Percentiles rank a stretch among this genome's conserved stretches.
These are phyloP conservation scores for Phytophthora pluvialis DNA, from an alignment of 352 stramenopile genomes.

Conservation along the genomic window DNA sequence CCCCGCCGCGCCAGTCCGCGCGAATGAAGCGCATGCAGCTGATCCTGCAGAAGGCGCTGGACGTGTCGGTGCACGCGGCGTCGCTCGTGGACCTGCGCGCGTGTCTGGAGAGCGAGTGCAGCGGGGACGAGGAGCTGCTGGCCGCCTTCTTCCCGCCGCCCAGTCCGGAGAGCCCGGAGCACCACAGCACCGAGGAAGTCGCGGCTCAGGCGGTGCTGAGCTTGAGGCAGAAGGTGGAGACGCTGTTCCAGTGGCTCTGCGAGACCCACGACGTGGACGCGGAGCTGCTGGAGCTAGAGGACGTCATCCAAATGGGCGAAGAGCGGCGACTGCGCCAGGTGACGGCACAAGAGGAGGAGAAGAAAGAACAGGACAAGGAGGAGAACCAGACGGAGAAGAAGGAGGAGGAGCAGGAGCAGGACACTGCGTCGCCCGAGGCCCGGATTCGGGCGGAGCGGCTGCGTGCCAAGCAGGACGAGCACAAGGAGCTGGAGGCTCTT, in stretches of 20 bases:
- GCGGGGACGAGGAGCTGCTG: constrained; percentile 56
- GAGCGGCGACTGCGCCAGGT: constrained; percentile 43
- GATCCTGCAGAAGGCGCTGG: constrained; percentile 71
- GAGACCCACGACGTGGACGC: constrained; percentile 54
- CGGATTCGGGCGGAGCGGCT: constrained; percentile 52
- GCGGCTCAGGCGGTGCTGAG: constrained; percentile 57
- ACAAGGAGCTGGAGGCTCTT: constrained; percentile 50
- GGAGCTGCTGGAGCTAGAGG: constrained; percentile 57
- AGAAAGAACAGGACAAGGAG: constrained; percentile 14
- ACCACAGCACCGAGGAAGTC: constrained; percentile 51
- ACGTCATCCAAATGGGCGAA: constrained; percentile 53
- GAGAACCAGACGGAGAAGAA: constrained; percentile 11
- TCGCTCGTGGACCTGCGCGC: constrained; percentile 53
- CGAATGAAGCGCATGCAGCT: constrained; percentile 66
- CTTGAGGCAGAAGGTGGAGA: constrained; percentile 61
- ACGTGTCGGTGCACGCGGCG: constrained; percentile 60
- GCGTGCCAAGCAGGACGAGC: constrained; percentile 61
- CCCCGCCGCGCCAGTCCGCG: constrained; percentile 29
- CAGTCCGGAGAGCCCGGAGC: constrained; percentile 24
- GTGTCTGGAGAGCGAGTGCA: constrained; percentile 60
- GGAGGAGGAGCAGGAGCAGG: constrained; percentile 4
- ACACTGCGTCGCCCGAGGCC: constrained; percentile 38
- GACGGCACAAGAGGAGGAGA: constrained; percentile 31
- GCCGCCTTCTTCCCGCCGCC: constrained; percentile 51
- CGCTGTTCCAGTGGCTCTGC: constrained; percentile 59